Evolutionary conservation across 805 yeast genomes (phyloP), one percentile per base, ranked within the genome.

Genomic region (Candida odintsovae): DNA sequence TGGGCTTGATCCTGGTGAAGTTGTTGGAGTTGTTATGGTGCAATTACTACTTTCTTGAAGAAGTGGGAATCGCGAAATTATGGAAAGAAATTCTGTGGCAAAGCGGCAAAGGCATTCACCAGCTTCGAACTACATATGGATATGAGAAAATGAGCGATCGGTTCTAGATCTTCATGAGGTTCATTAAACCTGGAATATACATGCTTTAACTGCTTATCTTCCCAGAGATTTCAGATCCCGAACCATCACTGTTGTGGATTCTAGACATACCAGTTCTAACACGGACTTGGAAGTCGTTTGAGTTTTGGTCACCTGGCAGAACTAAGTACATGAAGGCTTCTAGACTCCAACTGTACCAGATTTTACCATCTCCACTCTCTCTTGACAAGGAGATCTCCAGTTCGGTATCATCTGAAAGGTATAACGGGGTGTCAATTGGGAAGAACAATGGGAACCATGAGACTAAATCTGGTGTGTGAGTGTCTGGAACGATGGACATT

Each of bases 401-500:
- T 48, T 77, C 84, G 10, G 78, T 73, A 47, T 75, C 78, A 49
- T 80, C 83, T 4, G 76, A 63, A 3, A 78, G 58, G 29, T 70
- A 67, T 13, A 81, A 50, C 1, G 87, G 86, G 15, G 68, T 68
- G 29, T 70, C 71, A 16, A 84, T 52, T 0, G 90, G 90, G 57
- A 85, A 77, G 62, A 76, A 75, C 15, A 78, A 57, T 1, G 90
- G 90, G 45, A 84, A 76, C 90, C 90, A 85, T 0, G 88, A 81
- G 15, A 69, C 64, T 56, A 82, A 55, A 46, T 72, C 72, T 3
- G 68, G 57, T 2, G 84, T 67, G 33, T 66, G 70, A 6, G 53
- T 58, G 18, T 63, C 68, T 1, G 82, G 80, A 28, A 67, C 63
- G 15, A 75, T 82, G 25, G 84, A 76, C 5, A 86, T 66, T 23